Evolutionary conservation across 495 filamentous ascomycete genomes (phyloP).

Genomic region (Parathielavia appendiculata): DNA sequence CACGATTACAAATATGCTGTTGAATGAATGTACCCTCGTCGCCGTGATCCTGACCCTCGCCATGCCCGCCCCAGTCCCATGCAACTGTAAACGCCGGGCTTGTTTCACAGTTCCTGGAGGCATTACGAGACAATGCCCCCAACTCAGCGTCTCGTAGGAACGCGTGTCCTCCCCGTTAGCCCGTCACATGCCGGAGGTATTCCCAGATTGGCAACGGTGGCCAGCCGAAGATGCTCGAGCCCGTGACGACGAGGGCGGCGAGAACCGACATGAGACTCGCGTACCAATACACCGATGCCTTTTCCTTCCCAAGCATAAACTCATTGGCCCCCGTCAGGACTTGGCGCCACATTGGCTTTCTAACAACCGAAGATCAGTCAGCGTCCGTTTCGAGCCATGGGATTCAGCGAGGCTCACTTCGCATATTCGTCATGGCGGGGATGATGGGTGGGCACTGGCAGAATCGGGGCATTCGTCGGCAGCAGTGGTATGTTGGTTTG

Average conservation of each 20-base stretch:
- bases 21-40: neutral
- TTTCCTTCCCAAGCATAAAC: slow-evolving; percentile 9
- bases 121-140: neutral
- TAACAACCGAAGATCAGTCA: neutral
- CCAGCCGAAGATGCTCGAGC: slow-evolving; percentile 17
- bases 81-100: neutral
- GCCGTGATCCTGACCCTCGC: neutral
- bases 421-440: neutral
- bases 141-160: neutral
- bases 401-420: neutral
- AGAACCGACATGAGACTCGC: slow-evolving; percentile 10
- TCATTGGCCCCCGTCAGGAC: neutral
- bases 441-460: neutral
- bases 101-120: neutral
- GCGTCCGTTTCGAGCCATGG: neutral
- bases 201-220: slow-evolving; percentile 13
- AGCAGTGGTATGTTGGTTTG: slow-evolving; percentile 4
- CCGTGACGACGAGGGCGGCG: slow-evolving; percentile 11
- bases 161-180: neutral
- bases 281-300: slow-evolving; percentile 14
- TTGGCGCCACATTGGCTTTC: neutral
- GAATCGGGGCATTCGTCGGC: slow-evolving; percentile 1
- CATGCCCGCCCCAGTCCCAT: neutral
- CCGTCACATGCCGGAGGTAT: slow-evolving; percentile 3
- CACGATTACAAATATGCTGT: slow-evolving; percentile 12